Evolutionary conservation across 1,284 basidiomycete genomes (phyloP).

Genomic region (Wolfiporia cocos): DNA sequence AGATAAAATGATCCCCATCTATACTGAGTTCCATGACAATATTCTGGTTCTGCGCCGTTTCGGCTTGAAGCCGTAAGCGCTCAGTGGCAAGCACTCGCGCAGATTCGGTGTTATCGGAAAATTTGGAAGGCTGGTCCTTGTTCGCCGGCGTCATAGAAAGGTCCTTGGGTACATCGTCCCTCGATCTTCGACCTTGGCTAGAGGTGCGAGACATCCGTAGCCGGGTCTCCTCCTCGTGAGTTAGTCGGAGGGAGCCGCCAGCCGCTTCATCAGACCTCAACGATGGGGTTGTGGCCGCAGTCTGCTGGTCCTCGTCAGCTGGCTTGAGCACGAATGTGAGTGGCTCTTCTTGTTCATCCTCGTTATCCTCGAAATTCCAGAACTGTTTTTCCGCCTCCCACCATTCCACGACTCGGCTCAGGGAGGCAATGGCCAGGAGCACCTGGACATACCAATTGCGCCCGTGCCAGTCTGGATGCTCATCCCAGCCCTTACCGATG

Average conservation of each 20-base stretch:
- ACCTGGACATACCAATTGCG: conserved; percentile 98
- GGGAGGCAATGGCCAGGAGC: conserved; percentile 91
- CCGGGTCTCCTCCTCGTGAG: conserved; percentile 54
- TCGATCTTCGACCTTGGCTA: conserved; percentile 45
- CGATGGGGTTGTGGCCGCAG: conserved; percentile 34
- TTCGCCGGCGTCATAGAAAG: conserved; percentile 29
- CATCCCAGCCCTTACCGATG: conserved; percentile 94
- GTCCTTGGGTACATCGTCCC: conserved; percentile 52
- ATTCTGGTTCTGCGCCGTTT: conserved; percentile 90
- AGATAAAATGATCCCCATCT: conserved; percentile 88
- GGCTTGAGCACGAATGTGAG: conserved; percentile 88
- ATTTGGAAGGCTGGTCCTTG: conserved; percentile 32
- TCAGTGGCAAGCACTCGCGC: conserved; percentile 79
- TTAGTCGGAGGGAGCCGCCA: conserved; percentile 30
- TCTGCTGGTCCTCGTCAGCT: conserved; percentile 46
- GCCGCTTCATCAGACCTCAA: conserved; percentile 30
- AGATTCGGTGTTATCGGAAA: conserved; percentile 55
- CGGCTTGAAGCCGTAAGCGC: conserved; percentile 79
- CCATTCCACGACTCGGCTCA: conserved; percentile 98
- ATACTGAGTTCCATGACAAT: conserved; percentile 94
- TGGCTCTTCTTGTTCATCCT: conserved; percentile 85
- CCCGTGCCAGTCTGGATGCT: conserved; percentile 96
- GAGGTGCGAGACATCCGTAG: conserved; percentile 42
- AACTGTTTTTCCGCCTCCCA: conserved; percentile 99
- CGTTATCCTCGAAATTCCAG: conserved; percentile 98